Evolutionary conservation across 768 basidiomycete genomes (phyloP), one percentile per base, ranked within the genome.

Genomic region (Russula vinacea): DNA sequence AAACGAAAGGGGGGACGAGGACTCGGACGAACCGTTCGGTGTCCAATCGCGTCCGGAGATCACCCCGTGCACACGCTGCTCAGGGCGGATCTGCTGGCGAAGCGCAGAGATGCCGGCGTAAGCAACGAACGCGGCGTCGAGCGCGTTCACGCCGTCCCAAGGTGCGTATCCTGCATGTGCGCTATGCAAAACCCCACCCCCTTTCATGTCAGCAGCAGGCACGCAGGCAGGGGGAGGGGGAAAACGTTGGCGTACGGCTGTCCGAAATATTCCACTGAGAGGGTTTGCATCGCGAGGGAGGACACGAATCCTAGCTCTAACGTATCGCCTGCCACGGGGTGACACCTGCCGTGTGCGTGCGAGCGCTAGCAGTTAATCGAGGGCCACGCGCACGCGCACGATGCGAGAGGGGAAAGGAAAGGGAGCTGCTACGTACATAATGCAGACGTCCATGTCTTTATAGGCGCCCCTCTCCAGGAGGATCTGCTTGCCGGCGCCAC

Each of bases 121-220:
- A 0, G 92, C 89, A 10, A 92, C 76, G 72, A 94, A 89, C 0
- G 92, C 92, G 0, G 94, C 94, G 70, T 95, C 94, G 50, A 92
- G 81, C 14, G 92, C 91, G 70, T 94, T 94, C 47, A 81, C 82
- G 26, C 88, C 92, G 74, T 94, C 90, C 89, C 92, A 94, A 4
- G 92, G 92, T 13, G 88, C 83, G 39, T 80, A 82, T n/a, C 85
- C 87, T 17, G 90, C 90, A 69, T 92, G 90, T 6, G 90, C 89
- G 51, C 88, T 91, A n/a, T n/a, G 67, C 32, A n/a, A 17, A 13
- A 3, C 3, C 9, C 39, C 17, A 24, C 29, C 47, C 8, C 63
- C 58, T 19, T 49, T 19, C 32, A 24, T 50, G 50, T 60, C 45
- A 40, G 19, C 29, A 29, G 22, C 26, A 29, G 35, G 22, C 26